These are phyloP conservation scores for Acanthochlamys bracteata DNA, from an alignment of 106 monocot species.

Conservation along the genomic window DNA sequence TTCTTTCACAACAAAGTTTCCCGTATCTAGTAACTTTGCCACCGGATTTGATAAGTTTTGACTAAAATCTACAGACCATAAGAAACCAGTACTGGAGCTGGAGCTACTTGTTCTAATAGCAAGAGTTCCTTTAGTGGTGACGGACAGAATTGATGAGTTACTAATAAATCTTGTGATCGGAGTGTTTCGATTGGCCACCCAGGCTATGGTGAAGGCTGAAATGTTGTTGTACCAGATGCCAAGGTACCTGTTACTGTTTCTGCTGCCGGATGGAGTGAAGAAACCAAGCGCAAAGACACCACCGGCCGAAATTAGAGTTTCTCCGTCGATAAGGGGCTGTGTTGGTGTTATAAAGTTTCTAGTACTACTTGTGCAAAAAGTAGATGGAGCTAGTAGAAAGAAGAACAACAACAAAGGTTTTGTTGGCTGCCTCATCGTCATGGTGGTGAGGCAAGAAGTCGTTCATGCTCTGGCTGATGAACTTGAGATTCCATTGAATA, in stretches of 20 bases:
- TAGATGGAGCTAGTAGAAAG: not conserved
- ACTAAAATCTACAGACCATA: not conserved
- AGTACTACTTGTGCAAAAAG: not conserved
- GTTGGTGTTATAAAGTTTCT: conserved; percentile 7
- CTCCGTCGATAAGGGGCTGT: conserved; percentile 13
- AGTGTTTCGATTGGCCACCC: conserved; percentile 45
- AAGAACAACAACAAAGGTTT: not conserved
- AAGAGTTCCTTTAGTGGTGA: conserved; percentile 14
- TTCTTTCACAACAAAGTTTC: conserved; percentile 22
- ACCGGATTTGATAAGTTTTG: not conserved
- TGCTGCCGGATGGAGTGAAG: conserved; percentile 18
- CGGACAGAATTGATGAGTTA: not conserved
- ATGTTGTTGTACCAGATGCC: conserved; percentile 39
- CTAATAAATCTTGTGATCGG: conserved; percentile 17
- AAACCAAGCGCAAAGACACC: conserved; percentile 34
- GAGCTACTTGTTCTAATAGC: conserved; percentile 1
- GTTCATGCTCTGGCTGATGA: too few species aligned
- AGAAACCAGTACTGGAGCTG: conserved; percentile 10
- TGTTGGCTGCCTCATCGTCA: too few species aligned
- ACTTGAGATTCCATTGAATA: too few species aligned
- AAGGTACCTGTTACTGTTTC: conserved; percentile 10
- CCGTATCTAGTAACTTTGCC: conserved; percentile 13
- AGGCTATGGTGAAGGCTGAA: conserved; percentile 21
- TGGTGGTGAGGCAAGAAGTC: too few species aligned
- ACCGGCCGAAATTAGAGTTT: conserved; percentile 18